Conservation (phyloP, 805 yeast species). For the Maudiozyma saulgeensis region DNA sequence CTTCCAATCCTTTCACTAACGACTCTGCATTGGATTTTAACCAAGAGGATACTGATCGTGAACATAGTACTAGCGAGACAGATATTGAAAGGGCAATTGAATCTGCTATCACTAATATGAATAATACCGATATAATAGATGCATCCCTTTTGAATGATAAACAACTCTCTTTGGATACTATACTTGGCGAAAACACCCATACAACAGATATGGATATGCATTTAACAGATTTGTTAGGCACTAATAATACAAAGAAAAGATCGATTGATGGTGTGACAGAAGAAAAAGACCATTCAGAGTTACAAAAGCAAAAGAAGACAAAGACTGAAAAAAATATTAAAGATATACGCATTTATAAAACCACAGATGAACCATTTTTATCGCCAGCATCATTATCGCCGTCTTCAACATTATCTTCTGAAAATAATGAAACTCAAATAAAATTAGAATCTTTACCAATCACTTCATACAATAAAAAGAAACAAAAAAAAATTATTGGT, state of each 20-base stretch:
- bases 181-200: slow-evolving; percentile 11
- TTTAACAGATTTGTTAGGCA: neutral
- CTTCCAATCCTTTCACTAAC: slow-evolving; percentile 4
- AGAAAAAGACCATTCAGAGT: neutral
- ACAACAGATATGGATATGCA: slow-evolving; percentile 11
- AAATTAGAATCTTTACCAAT: slow-evolving; percentile 5
- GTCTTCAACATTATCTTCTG: slow-evolving; percentile 11
- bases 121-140: slow-evolving; percentile 7
- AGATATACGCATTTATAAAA: neutral
- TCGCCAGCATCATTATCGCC: slow-evolving; percentile 33
- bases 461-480: neutral
- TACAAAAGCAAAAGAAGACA: neutral
- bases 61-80: neutral
- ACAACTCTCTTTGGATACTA: slow-evolving; percentile 18
- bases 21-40: neutral
- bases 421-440: slow-evolving; percentile 8
- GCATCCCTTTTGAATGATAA: slow-evolving; percentile 11
- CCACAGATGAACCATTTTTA: slow-evolving; percentile 8
- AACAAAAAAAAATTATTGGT: neutral
- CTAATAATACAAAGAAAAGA: neutral
- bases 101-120: slow-evolving; percentile 4
- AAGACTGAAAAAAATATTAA: neutral
- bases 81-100: slow-evolving; percentile 7
- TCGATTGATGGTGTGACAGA: neutral
- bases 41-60: no score